Base-by-base conservation (phyloP, 805 yeast species). In the Yamadazyma sp. region DNA sequence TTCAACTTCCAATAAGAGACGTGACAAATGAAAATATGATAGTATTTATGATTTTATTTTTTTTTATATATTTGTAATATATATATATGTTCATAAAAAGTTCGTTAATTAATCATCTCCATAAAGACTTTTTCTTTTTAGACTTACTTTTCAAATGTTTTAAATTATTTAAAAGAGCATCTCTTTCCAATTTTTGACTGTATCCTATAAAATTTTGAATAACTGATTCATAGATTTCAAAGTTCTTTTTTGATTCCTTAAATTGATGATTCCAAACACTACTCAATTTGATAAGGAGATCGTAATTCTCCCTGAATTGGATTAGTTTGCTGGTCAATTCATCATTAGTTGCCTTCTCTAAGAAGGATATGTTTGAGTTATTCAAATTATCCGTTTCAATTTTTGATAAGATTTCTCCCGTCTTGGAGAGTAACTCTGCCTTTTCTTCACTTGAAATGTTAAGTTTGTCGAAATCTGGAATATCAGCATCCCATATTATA, bases 171-270 rank as follows among this genome's bases (percentile, higher is more conserved):
- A 62, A 41, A 17, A 67, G 50, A 41, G 65, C 70, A 27, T 66
- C 64, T 33, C 91, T 68, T 47, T 84, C 74, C 33, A 83, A 49
- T 48, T 86, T 76, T 56, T 93, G 96, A 5, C 95, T 84, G 54
- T 89, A 88, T 6, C 95, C 97, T 11, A 89, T 85, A 47, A 89
- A 63, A 49, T 86, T 88, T 52, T 87, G 95, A 27, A 93, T 88
- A 46, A 93, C 95, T 2, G 82, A 73, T 48, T 91, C 95, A 53
- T 82, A 88, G 11, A 89, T 76, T 22, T 73, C 75, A 49, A 85
- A 83, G 55, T 88, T 94, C 27, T 69, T 72, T 38, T 64, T 64
- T 13, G 80, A 59, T 7, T 70, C 77, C 23, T 56, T 53, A 31
- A 73, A 64, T 39, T 73, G 65, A 41, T 71, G 56, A 31, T 67